Conservation (phyloP, 306 rosid species). For the Alnus rubra region DNA sequence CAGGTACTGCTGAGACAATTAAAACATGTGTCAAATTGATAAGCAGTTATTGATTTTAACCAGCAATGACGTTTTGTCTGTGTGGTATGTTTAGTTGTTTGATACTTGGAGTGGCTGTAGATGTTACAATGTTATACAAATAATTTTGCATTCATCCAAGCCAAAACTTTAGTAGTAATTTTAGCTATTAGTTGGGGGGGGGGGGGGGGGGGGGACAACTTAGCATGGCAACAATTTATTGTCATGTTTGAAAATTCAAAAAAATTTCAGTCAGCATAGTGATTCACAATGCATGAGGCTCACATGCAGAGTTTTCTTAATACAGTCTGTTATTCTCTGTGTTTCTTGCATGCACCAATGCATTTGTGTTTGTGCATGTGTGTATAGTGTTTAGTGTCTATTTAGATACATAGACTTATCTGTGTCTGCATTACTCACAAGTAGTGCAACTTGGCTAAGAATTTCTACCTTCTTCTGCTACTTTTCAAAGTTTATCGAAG, state of each 20-base stretch:
- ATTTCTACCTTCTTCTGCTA: background rate
- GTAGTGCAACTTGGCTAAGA: background rate
- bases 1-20: background rate
- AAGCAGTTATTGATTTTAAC: background rate
- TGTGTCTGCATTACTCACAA: background rate
- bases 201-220: background rate
- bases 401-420: background rate
- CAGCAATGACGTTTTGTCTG: background rate
- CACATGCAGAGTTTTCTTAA: background rate
- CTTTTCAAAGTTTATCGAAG: background rate
- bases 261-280: background rate
- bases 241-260: background rate
- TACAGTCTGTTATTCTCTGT: background rate
- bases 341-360: background rate
- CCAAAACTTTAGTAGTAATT: background rate
- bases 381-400: background rate
- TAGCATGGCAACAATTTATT: background rate
- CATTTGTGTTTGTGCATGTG: background rate
- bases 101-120: background rate
- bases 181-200: background rate
- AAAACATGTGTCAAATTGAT: background rate
- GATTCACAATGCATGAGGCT: background rate
- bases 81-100: background rate
- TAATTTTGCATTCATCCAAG: background rate
- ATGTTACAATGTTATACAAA: background rate